Evolutionary conservation across 2,329 filamentous ascomycete species (phyloP).

Genomic region (Penicillium sp.): DNA sequence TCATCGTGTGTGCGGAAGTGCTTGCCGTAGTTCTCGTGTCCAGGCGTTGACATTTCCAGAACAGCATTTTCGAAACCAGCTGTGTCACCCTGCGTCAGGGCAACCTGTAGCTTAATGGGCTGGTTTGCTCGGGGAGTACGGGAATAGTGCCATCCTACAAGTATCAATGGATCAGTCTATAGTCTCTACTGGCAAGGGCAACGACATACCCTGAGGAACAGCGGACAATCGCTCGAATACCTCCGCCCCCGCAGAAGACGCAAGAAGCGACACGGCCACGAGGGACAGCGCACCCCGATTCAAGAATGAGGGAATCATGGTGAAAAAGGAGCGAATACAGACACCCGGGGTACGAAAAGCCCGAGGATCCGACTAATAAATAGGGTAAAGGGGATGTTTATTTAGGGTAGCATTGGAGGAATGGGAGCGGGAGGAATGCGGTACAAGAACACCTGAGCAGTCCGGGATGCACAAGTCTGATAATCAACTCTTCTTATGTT

Average conservation of each 20-base stretch:
- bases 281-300: constrained; percentile 29
- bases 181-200: not conserved
- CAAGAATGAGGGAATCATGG: constrained; percentile 27
- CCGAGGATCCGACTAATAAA: constrained; percentile 8
- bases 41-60: constrained; percentile 49
- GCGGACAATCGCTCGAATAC: constrained; percentile 35
- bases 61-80: constrained; percentile 45
- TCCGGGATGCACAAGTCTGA: not conserved
- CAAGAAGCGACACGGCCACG: constrained; percentile 27
- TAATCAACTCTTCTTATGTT: no score
- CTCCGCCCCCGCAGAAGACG: constrained; percentile 28
- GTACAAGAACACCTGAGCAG: not conserved
- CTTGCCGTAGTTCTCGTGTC: constrained; percentile 46
- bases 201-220: constrained; percentile 32
- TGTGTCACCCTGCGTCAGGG: constrained; percentile 34
- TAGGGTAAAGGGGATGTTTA: constrained; percentile 9
- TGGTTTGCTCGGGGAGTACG: constrained; percentile 25
- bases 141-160: constrained; percentile 32
- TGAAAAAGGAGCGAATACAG: constrained; percentile 9
- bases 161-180: not conserved
- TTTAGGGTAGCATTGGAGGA: constrained; percentile 25
- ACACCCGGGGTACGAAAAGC: not conserved
- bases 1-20: constrained; percentile 47
- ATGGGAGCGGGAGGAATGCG: constrained; percentile 16
- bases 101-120: constrained; percentile 33